These are phyloP conservation scores for Cenchrus purpureus DNA, from an alignment of 176 grass and related monocot genomes.

Conservation along the genomic window DNA sequence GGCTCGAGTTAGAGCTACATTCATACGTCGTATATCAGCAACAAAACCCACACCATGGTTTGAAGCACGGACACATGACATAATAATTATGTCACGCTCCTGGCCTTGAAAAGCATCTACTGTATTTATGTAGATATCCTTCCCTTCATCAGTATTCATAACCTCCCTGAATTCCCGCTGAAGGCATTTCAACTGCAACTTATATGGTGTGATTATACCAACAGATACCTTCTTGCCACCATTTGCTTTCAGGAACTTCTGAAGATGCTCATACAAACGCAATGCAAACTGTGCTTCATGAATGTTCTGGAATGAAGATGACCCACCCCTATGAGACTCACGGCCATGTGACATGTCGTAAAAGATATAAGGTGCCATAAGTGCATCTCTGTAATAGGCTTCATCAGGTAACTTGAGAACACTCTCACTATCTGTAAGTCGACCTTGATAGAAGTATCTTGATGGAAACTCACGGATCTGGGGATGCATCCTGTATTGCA, in stretches of 20 bases:
- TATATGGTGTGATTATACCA: slow-evolving; percentile 99
- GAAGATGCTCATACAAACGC: slow-evolving; percentile 80
- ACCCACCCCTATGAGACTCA: slow-evolving; percentile 93
- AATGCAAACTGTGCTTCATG: slow-evolving; percentile 92
- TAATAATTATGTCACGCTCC: slow-evolving; percentile 98
- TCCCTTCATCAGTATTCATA: slow-evolving; percentile 88
- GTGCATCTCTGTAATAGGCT: slow-evolving; percentile 71
- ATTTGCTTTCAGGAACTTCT: slow-evolving; percentile 83
- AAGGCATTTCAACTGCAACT: slow-evolving; percentile 97
- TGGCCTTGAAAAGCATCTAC: slow-evolving; percentile 99
- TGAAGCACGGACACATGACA: slow-evolving; percentile 98
- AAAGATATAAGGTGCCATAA: slow-evolving; percentile 90
- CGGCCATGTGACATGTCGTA: slow-evolving; percentile 92
- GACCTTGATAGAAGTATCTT: slow-evolving; percentile 95
- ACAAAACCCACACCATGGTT: slow-evolving; percentile 98
- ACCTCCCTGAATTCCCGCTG: slow-evolving; percentile 89
- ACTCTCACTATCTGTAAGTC: slow-evolving; percentile 91
- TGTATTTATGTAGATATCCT: slow-evolving; percentile 99
- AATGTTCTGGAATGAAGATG: slow-evolving; percentile 90
- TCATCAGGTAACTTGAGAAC: slow-evolving; percentile 78
- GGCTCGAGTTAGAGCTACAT: slow-evolving; percentile 98
- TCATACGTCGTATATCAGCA: slow-evolving; percentile 98
- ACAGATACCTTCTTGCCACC: slow-evolving; percentile 89
- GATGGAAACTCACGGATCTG: slow-evolving; percentile 99
- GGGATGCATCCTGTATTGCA: slow-evolving; percentile 99